phyloP scores from a whole-genome alignment of 345 rosid species.

The Trapa bicornis region DNA sequence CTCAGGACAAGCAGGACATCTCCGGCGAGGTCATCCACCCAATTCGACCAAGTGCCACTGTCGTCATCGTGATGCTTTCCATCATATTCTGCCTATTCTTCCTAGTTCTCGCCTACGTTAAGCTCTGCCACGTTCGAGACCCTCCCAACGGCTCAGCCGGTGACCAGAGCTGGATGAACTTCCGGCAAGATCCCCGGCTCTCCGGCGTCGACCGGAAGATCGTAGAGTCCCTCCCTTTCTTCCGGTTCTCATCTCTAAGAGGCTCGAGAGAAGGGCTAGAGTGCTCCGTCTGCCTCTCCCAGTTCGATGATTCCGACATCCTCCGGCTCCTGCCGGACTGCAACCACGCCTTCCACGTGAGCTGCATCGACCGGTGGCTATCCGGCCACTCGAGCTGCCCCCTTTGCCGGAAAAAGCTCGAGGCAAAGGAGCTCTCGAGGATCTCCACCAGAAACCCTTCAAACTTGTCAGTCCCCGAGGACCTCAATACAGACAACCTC shows the following conservation, averaged over 20 bases:
- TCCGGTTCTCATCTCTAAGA: constrained; percentile 28
- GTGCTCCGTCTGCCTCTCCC: constrained; percentile 32
- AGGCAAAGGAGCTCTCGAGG: constrained; percentile 12
- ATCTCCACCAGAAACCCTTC: constrained; percentile 17
- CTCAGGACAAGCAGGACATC: neutral
- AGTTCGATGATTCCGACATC: constrained; percentile 31
- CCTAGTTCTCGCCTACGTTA: constrained; percentile 23
- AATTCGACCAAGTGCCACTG: constrained; percentile 11
- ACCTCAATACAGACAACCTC: constrained; percentile 10
- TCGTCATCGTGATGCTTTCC: constrained; percentile 18
- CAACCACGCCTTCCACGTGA: constrained; percentile 35
- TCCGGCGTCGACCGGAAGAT: constrained; percentile 29
- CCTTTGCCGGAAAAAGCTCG: constrained; percentile 32
- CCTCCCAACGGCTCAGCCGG: neutral
- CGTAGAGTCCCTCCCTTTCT: constrained; percentile 29
- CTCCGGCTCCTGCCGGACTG: constrained; percentile 32
- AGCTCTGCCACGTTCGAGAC: constrained; percentile 14
- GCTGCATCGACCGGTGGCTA: constrained; percentile 40
- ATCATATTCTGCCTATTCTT: constrained; percentile 16
- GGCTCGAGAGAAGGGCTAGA: constrained; percentile 37
- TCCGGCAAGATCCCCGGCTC: constrained; percentile 13
- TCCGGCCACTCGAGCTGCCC: constrained; percentile 35
- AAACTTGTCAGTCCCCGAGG: constrained; percentile 13
- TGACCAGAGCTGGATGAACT: constrained; percentile 5
- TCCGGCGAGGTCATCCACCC: constrained; percentile 4